Base-by-base conservation (phyloP, 768 basidiomycete genomes). In the Termitomyces sp. region DNA sequence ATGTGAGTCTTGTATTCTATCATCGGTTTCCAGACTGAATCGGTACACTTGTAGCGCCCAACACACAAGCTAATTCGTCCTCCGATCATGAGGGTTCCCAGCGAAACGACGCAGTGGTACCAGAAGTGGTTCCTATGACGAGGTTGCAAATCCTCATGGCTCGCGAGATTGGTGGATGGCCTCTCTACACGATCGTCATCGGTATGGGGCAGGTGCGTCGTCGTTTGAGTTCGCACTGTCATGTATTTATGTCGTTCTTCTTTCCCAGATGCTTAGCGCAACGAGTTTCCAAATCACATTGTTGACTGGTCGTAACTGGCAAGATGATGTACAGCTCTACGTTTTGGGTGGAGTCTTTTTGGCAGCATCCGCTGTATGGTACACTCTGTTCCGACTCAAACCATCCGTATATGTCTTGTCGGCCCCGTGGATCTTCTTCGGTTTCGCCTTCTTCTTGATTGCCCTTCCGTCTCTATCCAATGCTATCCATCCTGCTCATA, bases 221-320 rank as follows among this genome's bases (percentile, higher is more conserved):
- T 44, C 16, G 11, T 9, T 52, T 61, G 56, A 24, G 16, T 36
- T 55, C 22, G 2, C 11, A 26, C 35, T 33, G 11, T 28, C 13
- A 45, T 30, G 8, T 38, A 38, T 57, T 62, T 28, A 58, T 60
- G 7, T 7, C n/a, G 10, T 41, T n/a, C n/a, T n/a, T n/a, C n/a
- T n/a, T n/a, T n/a, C n/a, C 8, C 63, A 88, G 83, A 92, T 94
- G 88, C 72, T 94, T 61, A 86, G 88, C 56, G 92, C 92, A 3
- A 93, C 92, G 32, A 95, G 93, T 66, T 97, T 95, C 83, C 94
- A 97, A 73, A 90, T 96, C 66, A 95, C 93, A 18, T 74, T 97
- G 36, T 79, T 96, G 20, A 88, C 90, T 20, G 94, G 94, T 53
- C 84, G 87, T 65, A 94, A 92, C 63, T 92, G 86, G 73, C 85